Conservation (phyloP, 2,329 filamentous ascomycete species). For the Stenocarpella maydis region DNA sequence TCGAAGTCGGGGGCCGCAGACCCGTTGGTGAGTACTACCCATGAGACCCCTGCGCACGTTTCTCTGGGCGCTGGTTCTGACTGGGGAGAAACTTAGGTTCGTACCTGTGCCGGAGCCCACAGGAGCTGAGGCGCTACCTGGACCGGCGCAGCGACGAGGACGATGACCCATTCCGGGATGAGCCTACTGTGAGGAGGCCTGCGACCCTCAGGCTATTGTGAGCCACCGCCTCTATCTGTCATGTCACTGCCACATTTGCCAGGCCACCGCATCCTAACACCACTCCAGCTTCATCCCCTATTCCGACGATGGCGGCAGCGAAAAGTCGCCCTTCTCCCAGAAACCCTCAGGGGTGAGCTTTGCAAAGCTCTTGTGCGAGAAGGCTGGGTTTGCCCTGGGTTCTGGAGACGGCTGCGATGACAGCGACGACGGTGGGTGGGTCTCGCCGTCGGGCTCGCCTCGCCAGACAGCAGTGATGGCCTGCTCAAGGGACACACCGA, state of each 20-base stretch:
- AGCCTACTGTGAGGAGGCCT: background rate
- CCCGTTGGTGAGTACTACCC: slow-evolving; percentile 29
- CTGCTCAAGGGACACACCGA: background rate
- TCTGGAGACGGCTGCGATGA: background rate
- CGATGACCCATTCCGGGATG: slow-evolving; percentile 27
- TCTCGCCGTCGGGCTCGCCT: slow-evolving; percentile 31
- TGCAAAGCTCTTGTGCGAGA: slow-evolving; percentile 24
- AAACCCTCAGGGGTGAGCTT: slow-evolving; percentile 8
- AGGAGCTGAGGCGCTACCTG: slow-evolving; percentile 21
- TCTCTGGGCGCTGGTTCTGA: background rate
- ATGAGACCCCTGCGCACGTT: background rate
- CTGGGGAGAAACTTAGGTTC: slow-evolving; percentile 25
- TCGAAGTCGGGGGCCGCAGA: slow-evolving; percentile 32
- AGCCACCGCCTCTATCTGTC: background rate
- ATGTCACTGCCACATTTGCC: background rate
- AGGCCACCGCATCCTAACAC: background rate
- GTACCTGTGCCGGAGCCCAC: slow-evolving; percentile 16
- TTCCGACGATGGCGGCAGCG: background rate
- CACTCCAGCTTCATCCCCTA: slow-evolving; percentile 25
- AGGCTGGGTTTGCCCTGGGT: background rate
- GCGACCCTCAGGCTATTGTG: slow-evolving; percentile 33
- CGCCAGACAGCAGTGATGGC: slow-evolving; percentile 18
- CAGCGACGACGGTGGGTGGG: slow-evolving; percentile 18
- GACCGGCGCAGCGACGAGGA: slow-evolving; percentile 21
- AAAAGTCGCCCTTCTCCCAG: background rate